Evolutionary conservation across 768 basidiomycete genomes (phyloP).

Genomic region (Phanerochaete sordida): DNA sequence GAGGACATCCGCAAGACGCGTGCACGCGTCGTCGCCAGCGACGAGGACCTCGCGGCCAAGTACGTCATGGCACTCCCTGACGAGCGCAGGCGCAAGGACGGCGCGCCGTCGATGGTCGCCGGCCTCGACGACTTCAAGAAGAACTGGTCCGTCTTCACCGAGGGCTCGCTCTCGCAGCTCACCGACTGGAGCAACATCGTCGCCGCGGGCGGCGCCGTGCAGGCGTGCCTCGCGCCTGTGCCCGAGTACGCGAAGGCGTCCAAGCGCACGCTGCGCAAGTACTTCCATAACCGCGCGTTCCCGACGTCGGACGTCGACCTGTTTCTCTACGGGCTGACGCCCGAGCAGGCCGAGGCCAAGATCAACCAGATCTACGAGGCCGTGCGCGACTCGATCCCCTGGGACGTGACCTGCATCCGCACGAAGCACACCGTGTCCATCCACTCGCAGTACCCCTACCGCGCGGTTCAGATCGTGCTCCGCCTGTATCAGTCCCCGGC

Average conservation of each 20-base stretch:
- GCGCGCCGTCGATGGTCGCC: conserved; percentile 44
- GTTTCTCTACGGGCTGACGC: conserved; percentile 57
- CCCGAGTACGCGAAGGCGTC: conserved; percentile 45
- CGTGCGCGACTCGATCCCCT: conserved; percentile 60
- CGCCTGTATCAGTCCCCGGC: conserved; percentile 61
- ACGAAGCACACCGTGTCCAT: conserved; percentile 66
- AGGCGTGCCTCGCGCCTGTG: conserved; percentile 53
- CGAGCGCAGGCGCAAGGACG: conserved; percentile 43
- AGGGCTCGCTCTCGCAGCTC: conserved; percentile 57
- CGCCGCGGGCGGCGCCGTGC: conserved; percentile 58
- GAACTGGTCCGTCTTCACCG: conserved; percentile 62
- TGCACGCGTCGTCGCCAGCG: conserved; percentile 43
- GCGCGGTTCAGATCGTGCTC: conserved; percentile 64
- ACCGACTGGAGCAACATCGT: conserved; percentile 62
- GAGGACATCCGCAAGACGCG: conserved; percentile 45
- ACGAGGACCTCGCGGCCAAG: conserved; percentile 41
- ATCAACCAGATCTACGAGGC: conserved; percentile 58
- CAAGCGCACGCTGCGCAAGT: conserved; percentile 55
- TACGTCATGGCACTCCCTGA: conserved; percentile 53
- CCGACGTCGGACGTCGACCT: conserved; percentile 63
- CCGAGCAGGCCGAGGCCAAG: conserved; percentile 60
- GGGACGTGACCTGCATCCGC: conserved; percentile 66
- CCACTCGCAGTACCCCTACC: conserved; percentile 63
- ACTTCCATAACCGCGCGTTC: conserved; percentile 51
- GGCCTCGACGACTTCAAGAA: conserved; percentile 56